Percentiles rank a stretch among this genome's conserved stretches.
phyloP scores from a whole-genome alignment of 2,329 filamentous ascomycete species.

The Moelleriella libera region DNA sequence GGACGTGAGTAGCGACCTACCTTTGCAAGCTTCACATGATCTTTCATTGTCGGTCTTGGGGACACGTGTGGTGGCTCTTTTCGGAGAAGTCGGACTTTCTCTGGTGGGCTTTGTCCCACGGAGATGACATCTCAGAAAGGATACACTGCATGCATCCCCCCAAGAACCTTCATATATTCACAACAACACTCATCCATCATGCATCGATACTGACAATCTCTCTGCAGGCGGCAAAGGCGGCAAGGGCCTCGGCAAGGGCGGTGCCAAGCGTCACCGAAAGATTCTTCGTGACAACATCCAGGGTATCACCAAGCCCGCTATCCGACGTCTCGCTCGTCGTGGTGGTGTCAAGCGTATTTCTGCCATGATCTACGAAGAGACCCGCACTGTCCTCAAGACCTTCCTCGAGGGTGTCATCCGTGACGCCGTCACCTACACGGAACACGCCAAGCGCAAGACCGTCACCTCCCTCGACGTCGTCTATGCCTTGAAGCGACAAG shows the following conservation, averaged over 20 bases:
- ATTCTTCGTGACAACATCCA: conserved; percentile 99
- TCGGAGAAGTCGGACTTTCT: background rate
- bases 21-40: conserved; percentile 3
- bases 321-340: conserved; percentile 96
- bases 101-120: background rate
- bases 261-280: conserved; percentile 98
- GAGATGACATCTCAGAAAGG: background rate
- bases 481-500: conserved; percentile 55
- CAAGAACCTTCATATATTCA: background rate
- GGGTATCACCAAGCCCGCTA: conserved; percentile 97
- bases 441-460: conserved; percentile 72
- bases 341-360: conserved; percentile 99
- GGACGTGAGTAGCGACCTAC: conserved; percentile 44
- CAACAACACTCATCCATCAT: background rate
- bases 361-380: conserved; percentile 79
- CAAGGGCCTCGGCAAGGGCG: conserved; percentile 95
- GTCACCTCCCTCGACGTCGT: conserved; percentile 58
- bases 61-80: background rate
- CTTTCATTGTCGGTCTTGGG: background rate
- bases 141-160: background rate
- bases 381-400: conserved; percentile 62
- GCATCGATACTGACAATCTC: conserved; percentile 27
- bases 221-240: conserved; percentile 76
- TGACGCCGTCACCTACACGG: conserved; percentile 65
- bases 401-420: conserved; percentile 67